Evolutionary conservation across 768 basidiomycete species (phyloP).

Genomic region (Suillus brevipes): DNA sequence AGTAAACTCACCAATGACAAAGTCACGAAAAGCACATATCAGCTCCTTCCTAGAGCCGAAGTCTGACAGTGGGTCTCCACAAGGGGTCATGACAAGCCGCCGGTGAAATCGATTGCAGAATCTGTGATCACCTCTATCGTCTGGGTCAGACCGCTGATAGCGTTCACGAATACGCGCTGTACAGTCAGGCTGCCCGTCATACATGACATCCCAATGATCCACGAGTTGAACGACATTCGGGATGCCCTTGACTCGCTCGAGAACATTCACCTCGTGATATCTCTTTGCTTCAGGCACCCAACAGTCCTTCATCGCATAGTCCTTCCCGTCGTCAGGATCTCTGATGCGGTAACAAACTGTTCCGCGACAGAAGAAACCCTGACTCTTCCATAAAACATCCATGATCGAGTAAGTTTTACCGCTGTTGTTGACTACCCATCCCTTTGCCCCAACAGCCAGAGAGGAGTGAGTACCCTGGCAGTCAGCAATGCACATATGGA

Average conservation of each 20-base stretch:
- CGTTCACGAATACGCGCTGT: neutral
- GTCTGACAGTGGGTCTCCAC: neutral
- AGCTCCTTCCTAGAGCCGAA: neutral
- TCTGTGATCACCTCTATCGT: neutral
- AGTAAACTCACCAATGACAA: neutral
- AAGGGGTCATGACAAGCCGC: neutral
- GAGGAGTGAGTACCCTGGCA: neutral
- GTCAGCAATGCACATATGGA: no score
- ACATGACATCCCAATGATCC: neutral
- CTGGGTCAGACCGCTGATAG: no score
- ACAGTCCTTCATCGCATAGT: no score
- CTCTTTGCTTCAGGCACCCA: no score
- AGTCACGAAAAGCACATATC: neutral
- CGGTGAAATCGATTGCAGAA: neutral
- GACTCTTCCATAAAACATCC: neutral
- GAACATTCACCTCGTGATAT: no score
- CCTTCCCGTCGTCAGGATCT: no score
- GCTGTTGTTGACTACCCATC: neutral
- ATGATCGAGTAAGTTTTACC: neutral
- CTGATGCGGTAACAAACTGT: no score
- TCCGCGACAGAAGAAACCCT: no score
- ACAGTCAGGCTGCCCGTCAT: neutral
- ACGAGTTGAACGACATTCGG: neutral
- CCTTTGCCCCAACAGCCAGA: neutral
- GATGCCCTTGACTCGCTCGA: no score